phyloP scores from a whole-genome alignment of 768 basidiomycete species.

The Naematelia encephala region DNA sequence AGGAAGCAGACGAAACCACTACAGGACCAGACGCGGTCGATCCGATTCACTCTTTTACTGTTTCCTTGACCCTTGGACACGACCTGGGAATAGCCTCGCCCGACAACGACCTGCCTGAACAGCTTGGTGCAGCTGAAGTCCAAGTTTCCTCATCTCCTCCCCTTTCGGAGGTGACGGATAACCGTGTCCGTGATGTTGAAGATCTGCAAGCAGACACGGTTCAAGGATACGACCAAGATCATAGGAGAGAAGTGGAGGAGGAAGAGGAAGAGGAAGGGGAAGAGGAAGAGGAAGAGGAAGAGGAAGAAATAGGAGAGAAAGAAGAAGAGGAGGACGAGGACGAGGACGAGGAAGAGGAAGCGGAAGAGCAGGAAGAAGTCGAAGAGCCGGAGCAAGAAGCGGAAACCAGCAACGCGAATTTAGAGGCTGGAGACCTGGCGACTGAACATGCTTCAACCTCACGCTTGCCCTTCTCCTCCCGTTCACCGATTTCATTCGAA shows the following conservation, averaged over 20 bases:
- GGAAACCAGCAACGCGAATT: background rate
- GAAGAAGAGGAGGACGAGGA: slow-evolving; percentile 17
- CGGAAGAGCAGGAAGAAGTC: background rate
- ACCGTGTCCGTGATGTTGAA: slow-evolving; percentile 5
- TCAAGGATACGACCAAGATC: slow-evolving; percentile 9
- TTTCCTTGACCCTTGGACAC: too few species aligned
- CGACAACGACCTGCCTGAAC: too few species aligned
- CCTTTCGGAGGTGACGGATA: slow-evolving; percentile 2
- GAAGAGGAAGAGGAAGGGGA: slow-evolving; percentile 5
- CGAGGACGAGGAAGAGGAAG: slow-evolving; percentile 9
- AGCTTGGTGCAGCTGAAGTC: too few species aligned
- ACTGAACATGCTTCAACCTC: background rate
- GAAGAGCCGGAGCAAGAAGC: background rate
- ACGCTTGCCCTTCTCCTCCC: background rate
- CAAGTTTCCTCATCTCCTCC: too few species aligned
- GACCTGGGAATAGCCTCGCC: too few species aligned
- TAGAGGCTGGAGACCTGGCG: background rate
- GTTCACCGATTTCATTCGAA: background rate
- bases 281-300: slow-evolving; percentile 3
- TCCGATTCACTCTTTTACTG: too few species aligned
- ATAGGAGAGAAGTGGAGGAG: slow-evolving; percentile 9
- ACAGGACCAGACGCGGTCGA: too few species aligned
- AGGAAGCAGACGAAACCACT: too few species aligned
- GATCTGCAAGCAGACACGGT: background rate
- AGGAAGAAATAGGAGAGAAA: slow-evolving; percentile 6